A percentile compares a stretch with the other conserved stretches of the same genome.
These are phyloP conservation scores for Casuarina cunninghamiana DNA, from an alignment of 306 rosid species.

Conservation along the genomic window DNA sequence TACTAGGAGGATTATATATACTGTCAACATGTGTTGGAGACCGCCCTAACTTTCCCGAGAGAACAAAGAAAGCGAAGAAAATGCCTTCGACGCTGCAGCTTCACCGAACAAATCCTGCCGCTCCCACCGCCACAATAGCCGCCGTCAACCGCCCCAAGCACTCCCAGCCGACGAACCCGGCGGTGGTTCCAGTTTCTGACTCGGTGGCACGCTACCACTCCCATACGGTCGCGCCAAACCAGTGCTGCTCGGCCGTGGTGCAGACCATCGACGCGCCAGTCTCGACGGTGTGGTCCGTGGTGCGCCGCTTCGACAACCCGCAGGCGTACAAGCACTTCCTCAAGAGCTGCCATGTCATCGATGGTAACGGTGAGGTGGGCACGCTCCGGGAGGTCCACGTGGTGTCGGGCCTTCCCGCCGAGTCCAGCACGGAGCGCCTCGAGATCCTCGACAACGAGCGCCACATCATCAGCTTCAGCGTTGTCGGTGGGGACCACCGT, in stretches of 20 bases:
- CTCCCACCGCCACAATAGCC: constrained; percentile 27
- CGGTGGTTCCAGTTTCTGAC: constrained; percentile 35
- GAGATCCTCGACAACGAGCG: constrained; percentile 94
- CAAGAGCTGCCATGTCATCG: constrained; percentile 85
- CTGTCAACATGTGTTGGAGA: neutral
- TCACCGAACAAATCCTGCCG: constrained; percentile 51
- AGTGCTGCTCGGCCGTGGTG: constrained; percentile 75
- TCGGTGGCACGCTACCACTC: constrained; percentile 48
- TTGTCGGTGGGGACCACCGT: constrained; percentile 91
- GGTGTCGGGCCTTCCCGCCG: constrained; percentile 91
- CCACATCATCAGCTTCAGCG: constrained; percentile 88
- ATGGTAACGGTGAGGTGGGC: constrained; percentile 68
- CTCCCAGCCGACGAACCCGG: constrained; percentile 22
- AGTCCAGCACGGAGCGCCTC: constrained; percentile 75
- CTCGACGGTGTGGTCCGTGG: constrained; percentile 75
- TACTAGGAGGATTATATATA: neutral
- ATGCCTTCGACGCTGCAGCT: constrained; percentile 80
- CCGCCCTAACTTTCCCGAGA: constrained; percentile 17
- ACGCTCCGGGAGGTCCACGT: constrained; percentile 72
- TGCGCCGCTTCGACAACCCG: constrained; percentile 85
- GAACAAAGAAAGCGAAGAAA: neutral
- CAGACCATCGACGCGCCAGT: constrained; percentile 72
- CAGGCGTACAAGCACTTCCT: constrained; percentile 88
- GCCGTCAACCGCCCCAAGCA: constrained; percentile 38
- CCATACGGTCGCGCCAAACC: constrained; percentile 50